Evolutionary conservation across 345 rosid genomes (phyloP), one percentile per base, ranked within the genome.

Genomic region (Lumnitzera littorea): DNA sequence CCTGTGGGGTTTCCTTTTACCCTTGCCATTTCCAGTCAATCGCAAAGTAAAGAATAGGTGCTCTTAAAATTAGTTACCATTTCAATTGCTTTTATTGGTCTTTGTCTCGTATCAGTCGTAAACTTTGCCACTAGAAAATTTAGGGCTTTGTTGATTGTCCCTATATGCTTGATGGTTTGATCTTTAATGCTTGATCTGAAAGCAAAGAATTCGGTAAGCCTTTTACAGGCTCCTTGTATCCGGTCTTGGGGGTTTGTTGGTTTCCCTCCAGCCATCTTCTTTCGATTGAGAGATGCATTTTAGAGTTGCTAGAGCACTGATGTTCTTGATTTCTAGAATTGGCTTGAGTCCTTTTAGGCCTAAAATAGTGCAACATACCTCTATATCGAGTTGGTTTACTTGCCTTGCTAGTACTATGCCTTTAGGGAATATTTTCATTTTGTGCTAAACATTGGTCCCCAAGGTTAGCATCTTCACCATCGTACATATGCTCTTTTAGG

Each of bases 361-460:
- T 94, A 97, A 96, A 86, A 83, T 76, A 90, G 96, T 70, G 95
- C 99, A 7, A 94, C 97, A 11, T 94, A 88, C 82, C 78, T 94
- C 56, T 94, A 78, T 66, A 79, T 90, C 56, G 85, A 92, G 74
- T 78, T 86, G 84, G 80, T 86, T 43, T 89, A 88, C 67, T 81
- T 94, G 24, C 99, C 99, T 50, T 73, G 69, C 63, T 62, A 87
- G 74, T 69, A 24, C 65, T 75, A 64, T 69, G 82, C 62, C 41
- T 80, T 66, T 20, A 20, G 20, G 20, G 20, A 20, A 20, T 20
- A 20, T 20, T 20, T 20, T 20, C 20, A 20, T 20, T 72, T 64
- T 57, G 62, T 59, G 68, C 70, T 4, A 82, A 82, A 69, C 83
- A 85, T 48, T 79, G 84, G 48, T 76, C 78, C 57, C 56, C 55